These are phyloP conservation scores for Canavalia ensiformis DNA, from an alignment of 306 rosid species.

Conservation along the genomic window DNA sequence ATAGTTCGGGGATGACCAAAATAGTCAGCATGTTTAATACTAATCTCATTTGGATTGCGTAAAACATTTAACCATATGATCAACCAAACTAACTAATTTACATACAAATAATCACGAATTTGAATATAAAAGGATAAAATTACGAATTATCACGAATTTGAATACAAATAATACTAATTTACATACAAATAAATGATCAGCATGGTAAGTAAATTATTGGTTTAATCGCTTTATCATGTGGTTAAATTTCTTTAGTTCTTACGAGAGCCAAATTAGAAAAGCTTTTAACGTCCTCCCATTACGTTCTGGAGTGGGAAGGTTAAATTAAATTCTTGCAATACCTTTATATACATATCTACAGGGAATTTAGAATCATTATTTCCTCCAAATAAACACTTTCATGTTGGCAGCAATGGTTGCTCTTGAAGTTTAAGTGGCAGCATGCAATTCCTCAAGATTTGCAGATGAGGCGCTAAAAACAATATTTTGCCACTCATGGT, in stretches of 20 bases:
- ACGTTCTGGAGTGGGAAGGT: neutral
- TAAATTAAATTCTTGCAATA: neutral
- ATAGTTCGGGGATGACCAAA: constrained; percentile 1
- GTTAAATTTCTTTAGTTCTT: neutral
- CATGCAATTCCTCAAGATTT: constrained; percentile 34
- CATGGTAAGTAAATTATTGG: neutral
- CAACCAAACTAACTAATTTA: neutral
- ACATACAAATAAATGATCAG: neutral
- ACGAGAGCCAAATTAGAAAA: neutral
- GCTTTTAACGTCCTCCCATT: neutral
- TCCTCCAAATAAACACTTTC: neutral
- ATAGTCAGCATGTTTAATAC: neutral
- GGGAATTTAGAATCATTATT: neutral
- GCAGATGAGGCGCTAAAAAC: neutral
- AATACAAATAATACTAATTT: neutral
- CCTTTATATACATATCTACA: constrained; percentile 2
- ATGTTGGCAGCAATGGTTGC: constrained; percentile 19
- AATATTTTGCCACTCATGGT: constrained; percentile 46
- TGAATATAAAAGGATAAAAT: neutral
- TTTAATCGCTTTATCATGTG: neutral
- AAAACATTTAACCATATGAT: neutral
- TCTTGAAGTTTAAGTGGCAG: constrained; percentile 14
- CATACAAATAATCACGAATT: neutral
- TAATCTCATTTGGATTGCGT: neutral
- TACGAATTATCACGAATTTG: neutral